These are phyloP conservation scores for Boletus sp. DNA, from an alignment of 768 basidiomycete species.

Conservation along the genomic window DNA sequence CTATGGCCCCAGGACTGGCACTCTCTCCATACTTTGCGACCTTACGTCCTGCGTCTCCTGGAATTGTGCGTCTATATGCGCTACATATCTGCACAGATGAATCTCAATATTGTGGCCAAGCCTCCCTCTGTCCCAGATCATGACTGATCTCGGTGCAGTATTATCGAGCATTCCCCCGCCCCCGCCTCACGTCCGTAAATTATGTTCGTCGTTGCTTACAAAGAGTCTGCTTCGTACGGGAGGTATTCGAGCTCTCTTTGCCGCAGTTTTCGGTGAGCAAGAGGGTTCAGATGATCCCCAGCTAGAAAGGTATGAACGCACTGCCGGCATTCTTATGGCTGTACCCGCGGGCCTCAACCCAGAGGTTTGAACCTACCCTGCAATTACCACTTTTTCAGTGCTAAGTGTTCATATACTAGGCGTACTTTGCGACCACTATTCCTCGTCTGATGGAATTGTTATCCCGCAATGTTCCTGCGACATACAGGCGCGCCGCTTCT, in stretches of 20 bases:
- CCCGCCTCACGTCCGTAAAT: slow-evolving; percentile 51
- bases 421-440: slow-evolving; percentile 54
- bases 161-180: slow-evolving; percentile 42
- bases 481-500: slow-evolving; percentile 59
- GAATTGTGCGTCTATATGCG: slow-evolving; percentile 50
- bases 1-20: slow-evolving; percentile 36
- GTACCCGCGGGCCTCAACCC: slow-evolving; percentile 54
- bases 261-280: slow-evolving; percentile 65
- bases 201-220: slow-evolving; percentile 62
- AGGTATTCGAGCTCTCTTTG: slow-evolving; percentile 66
- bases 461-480: slow-evolving; percentile 30
- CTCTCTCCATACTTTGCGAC: slow-evolving; percentile 47
- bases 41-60: slow-evolving; percentile 53
- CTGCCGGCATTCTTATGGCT: slow-evolving; percentile 60
- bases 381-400: background rate
- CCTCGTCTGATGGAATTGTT: slow-evolving; percentile 56
- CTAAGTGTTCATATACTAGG: slow-evolving; percentile 37
- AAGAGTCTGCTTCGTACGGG: slow-evolving; percentile 67
- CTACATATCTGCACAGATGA: slow-evolving; percentile 7
- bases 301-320: slow-evolving; percentile 69
- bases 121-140: slow-evolving; percentile 61
- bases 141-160: slow-evolving; percentile 61
- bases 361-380: slow-evolving; percentile 41
- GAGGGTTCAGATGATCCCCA: slow-evolving; percentile 49
- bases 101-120: slow-evolving; percentile 30